Percentiles rank a stretch among this genome's conserved stretches.
phyloP scores from a whole-genome alignment of 2,329 filamentous ascomycete species.

The Camillea tinctor region DNA sequence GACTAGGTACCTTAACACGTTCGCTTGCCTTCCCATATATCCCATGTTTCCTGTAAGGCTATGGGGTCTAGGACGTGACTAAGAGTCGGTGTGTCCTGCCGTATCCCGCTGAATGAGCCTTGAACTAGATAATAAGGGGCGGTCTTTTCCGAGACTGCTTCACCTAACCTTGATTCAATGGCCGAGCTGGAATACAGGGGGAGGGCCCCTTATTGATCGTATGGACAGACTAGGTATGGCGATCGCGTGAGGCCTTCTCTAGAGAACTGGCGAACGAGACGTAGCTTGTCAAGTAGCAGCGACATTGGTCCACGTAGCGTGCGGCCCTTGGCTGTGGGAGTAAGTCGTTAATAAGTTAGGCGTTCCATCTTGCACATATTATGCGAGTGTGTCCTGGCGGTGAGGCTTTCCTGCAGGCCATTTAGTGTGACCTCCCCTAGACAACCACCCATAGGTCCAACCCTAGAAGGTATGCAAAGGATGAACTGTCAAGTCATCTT shows the following conservation, averaged over 20 bases:
- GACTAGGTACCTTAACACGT: background rate
- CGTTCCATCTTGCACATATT: background rate
- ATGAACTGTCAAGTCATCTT: background rate
- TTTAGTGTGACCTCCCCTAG: background rate
- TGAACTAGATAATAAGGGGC: slow-evolving; percentile 1
- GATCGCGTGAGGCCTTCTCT: background rate
- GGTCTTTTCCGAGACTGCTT: background rate
- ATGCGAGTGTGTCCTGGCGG: background rate
- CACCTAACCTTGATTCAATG: background rate
- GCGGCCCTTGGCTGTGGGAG: background rate
- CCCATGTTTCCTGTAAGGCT: background rate
- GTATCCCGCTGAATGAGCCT: slow-evolving; percentile 1
- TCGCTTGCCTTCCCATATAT: background rate
- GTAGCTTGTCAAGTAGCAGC: background rate
- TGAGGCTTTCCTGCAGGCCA: background rate
- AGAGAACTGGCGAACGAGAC: background rate
- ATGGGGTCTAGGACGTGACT: slow-evolving; percentile 3
- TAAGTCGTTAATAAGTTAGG: background rate
- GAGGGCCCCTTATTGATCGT: background rate
- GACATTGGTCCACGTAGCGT: background rate
- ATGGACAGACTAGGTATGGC: background rate
- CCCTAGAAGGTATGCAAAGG: background rate
- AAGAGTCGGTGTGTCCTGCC: slow-evolving; percentile 19
- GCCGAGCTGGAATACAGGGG: background rate
- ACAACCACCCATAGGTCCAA: background rate